A percentile compares a stretch with the other conserved stretches of the same genome.
phyloP scores from a whole-genome alignment of 2,329 filamentous ascomycete genomes.

The Ophiosphaerella korrae region DNA sequence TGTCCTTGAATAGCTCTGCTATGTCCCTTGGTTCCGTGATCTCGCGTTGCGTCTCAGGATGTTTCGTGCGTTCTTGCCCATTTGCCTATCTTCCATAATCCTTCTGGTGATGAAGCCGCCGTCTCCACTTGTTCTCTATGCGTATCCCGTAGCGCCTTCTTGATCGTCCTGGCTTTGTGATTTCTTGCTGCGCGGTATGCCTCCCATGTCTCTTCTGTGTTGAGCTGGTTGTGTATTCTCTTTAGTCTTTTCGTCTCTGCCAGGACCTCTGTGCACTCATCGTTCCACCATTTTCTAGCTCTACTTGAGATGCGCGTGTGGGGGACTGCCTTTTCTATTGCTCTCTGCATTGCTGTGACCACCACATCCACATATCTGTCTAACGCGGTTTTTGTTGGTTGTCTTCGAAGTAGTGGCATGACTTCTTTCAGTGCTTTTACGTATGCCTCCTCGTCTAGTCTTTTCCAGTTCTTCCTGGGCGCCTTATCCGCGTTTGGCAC shows the following conservation, averaged over 20 bases:
- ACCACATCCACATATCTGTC: conserved; percentile 11
- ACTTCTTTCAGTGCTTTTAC: conserved; percentile 9
- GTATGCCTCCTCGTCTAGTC: conserved; percentile 8
- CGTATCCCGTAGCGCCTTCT: conserved; percentile 15
- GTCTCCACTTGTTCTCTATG: conserved; percentile 29
- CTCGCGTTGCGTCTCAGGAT: conserved; percentile 10
- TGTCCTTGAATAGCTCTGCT: conserved; percentile 14
- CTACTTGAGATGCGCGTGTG: conserved; percentile 1
- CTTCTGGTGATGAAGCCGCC: conserved; percentile 18
- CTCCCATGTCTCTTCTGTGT: conserved; percentile 15
- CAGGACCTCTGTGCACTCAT: conserved; percentile 12
- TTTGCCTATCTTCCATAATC: conserved; percentile 30
- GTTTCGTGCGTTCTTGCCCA: conserved; percentile 31
- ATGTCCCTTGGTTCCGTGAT: conserved; percentile 13
- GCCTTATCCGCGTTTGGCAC: too few relatives aligned
- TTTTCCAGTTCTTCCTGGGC: conserved; percentile 9
- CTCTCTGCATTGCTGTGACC: conserved; percentile 8
- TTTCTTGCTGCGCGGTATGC: conserved; percentile 26
- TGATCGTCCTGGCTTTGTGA: conserved; percentile 26
- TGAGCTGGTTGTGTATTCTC: conserved; percentile 6
- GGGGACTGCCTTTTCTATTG: conserved; percentile 11
- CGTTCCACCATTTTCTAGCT: conserved; percentile 9
- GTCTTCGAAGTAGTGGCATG: conserved; percentile 14
- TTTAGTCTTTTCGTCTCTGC: conserved; percentile 18
- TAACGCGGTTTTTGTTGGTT: conserved; percentile 10